phyloP scores from a whole-genome alignment of 345 rosid species.

The Heritiera fomes region DNA sequence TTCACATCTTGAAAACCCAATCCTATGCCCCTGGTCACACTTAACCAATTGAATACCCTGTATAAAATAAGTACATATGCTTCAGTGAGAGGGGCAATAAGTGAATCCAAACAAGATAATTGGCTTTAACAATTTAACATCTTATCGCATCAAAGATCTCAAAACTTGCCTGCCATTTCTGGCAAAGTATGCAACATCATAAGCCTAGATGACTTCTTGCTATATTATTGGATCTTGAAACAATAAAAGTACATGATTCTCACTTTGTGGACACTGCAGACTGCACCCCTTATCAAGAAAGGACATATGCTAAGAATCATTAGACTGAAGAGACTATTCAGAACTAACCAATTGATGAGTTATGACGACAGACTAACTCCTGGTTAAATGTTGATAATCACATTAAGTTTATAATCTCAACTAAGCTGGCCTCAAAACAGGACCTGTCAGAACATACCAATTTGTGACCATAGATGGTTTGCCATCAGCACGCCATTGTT shows the following conservation, averaged over 20 bases:
- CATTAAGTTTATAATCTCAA: background rate
- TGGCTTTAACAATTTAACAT: background rate
- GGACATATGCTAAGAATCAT: background rate
- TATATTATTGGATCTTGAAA: background rate
- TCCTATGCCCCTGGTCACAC: constrained; percentile 8
- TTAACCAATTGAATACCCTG: constrained; percentile 25
- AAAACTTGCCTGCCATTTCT: background rate
- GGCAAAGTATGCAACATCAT: background rate
- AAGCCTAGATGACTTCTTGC: background rate
- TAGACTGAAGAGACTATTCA: background rate
- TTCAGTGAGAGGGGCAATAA: background rate
- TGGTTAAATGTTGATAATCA: background rate
- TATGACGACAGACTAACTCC: background rate
- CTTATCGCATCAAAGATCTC: background rate
- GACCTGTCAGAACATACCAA: background rate
- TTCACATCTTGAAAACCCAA: constrained; percentile 1
- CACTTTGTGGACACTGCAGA: background rate
- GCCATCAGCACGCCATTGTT: background rate
- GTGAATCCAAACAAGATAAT: background rate
- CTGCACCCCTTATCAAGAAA: background rate
- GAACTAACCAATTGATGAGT: background rate
- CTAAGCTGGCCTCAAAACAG: background rate
- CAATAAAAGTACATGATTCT: background rate
- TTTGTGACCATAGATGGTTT: background rate
- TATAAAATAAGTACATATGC: background rate